Conservation (phyloP, 2,329 filamentous ascomycete species). For the Annulohypoxylon truncatum region DNA sequence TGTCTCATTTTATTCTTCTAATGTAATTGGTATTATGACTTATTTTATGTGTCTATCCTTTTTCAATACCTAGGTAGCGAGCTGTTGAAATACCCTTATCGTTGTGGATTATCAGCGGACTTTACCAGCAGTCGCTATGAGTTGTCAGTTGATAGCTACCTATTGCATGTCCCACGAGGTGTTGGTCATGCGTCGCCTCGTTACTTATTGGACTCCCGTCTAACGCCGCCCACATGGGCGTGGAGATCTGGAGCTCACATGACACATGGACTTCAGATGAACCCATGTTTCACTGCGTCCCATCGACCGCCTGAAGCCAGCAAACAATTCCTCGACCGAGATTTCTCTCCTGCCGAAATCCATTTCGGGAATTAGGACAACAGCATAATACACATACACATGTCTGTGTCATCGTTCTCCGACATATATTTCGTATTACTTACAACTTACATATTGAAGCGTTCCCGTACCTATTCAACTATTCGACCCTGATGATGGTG, state of each 20-base stretch:
- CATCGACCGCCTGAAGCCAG: constrained; percentile 11
- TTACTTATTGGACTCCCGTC: constrained; percentile 14
- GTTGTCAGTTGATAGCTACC: constrained; percentile 34
- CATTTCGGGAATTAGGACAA: constrained; percentile 2
- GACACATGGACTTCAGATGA: constrained; percentile 22
- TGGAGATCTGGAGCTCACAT: constrained; percentile 16
- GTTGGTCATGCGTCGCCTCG: constrained; percentile 21
- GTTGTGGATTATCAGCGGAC: constrained; percentile 8
- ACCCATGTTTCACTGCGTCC: constrained; percentile 25
- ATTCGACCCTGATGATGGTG: neutral
- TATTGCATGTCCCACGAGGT: constrained; percentile 32
- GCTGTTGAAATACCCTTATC: constrained; percentile 22
- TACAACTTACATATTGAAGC: neutral
- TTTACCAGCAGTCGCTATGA: neutral
- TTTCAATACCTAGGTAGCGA: constrained; percentile 5
- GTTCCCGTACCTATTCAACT: neutral
- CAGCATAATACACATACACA: neutral
- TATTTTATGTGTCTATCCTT: constrained; percentile 12
- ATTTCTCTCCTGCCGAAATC: constrained; percentile 2
- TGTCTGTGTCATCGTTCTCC: neutral
- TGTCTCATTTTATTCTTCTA: constrained; percentile 12
- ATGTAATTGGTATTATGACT: constrained; percentile 16
- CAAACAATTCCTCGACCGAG: constrained; percentile 7
- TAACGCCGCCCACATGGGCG: neutral
- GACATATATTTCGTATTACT: constrained; percentile 2